Evolutionary conservation across 768 basidiomycete genomes (phyloP), one percentile per base, ranked within the genome.

Genomic region (Wakefieldia striispora): DNA sequence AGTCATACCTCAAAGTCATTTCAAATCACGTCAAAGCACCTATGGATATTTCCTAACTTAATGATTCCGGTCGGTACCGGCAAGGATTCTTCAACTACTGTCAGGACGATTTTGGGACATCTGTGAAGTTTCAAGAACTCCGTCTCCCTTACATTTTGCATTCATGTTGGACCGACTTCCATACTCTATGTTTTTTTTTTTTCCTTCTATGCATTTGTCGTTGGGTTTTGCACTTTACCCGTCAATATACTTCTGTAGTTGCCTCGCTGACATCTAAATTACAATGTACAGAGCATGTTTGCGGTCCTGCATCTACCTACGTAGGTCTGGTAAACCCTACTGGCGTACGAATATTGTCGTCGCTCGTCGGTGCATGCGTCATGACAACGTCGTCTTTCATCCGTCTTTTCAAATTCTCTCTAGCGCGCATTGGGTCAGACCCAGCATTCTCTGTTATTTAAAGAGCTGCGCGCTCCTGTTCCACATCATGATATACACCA

Each of bases 281-380:
- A 53, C 51, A 43, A 60, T 67, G 64, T 66, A 67, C 55, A 59
- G 56, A 46, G 51, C 56, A 62, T 57, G 12, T 59, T 39, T 53
- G 53, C 34, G 50, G 27, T 31, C 34, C 31, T 24, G 34, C 39
- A 33, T 33, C 12, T 42, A 31, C 13, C 12, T 13, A 17, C 23
- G 23, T 23, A 23, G 3, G 3, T 23, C 23, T 6, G 23, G 23
- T 23, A 23, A 6, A n/a, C n/a, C n/a, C n/a, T n/a, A n/a, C n/a
- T 23, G 6, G 23, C 23, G 23, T 23, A 23, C 23, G 23, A 6
- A 3, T 6, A 23, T 23, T 6, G 23, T 23, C 23, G 23, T 23
- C 23, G 23, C 6, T 23, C 23, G 23, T 23, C 23, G 6, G 23
- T n/a, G n/a, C n/a, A n/a, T n/a, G n/a, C n/a, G n/a, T n/a, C n/a